These are phyloP conservation scores for Danielozyma ontarioensis DNA, from an alignment of 805 yeast genomes.

Conservation along the genomic window DNA sequence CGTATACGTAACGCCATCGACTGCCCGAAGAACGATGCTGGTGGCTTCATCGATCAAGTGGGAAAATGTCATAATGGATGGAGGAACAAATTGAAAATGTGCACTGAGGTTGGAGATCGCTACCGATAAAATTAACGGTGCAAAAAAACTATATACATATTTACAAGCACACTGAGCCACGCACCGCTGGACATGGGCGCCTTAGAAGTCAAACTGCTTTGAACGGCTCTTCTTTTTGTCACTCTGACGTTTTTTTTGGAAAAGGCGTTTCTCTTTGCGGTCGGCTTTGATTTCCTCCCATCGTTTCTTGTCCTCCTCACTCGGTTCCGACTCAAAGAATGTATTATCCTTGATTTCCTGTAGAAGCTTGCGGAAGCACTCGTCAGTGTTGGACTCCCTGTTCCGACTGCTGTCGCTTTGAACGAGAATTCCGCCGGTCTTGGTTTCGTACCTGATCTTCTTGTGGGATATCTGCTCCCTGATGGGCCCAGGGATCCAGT, in stretches of 20 bases:
- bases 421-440: slow-evolving; percentile 49
- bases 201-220: slow-evolving; percentile 27
- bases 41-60: no score
- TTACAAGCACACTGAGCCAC: no score
- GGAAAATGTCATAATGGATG: no score
- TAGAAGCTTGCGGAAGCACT: slow-evolving; percentile 58
- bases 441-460: slow-evolving; percentile 50
- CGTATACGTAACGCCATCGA: no score
- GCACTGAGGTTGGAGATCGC: no score
- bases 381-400: slow-evolving; percentile 49
- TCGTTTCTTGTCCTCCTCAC: slow-evolving; percentile 40
- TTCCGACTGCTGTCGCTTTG: slow-evolving; percentile 58
- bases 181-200: no score
- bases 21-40: no score
- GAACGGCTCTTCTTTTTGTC: slow-evolving; percentile 35
- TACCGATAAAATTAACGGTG: no score
- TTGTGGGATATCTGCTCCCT: slow-evolving; percentile 33
- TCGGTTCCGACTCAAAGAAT: slow-evolving; percentile 43
- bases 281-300: slow-evolving; percentile 43
- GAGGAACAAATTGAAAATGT: no score
- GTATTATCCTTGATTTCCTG: slow-evolving; percentile 45
- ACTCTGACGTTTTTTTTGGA: slow-evolving; percentile 30
- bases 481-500: slow-evolving; percentile 59
- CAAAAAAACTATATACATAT: no score
- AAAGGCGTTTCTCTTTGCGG: slow-evolving; percentile 26